phyloP scores from a whole-genome alignment of 345 rosid genomes.

The Gossypium raimondii region DNA sequence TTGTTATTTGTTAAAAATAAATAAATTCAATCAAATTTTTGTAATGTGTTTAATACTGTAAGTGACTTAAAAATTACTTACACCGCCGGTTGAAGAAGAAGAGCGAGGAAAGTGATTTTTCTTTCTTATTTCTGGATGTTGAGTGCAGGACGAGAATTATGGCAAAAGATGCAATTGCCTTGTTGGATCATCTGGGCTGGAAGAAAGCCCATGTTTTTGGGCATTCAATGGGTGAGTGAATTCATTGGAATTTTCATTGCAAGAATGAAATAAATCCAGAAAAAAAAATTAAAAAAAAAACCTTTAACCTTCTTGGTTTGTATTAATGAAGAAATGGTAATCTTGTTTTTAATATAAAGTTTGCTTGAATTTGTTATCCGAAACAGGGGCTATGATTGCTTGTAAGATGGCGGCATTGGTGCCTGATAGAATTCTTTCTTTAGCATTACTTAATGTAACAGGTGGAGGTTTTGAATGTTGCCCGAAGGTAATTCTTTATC shows the following conservation, averaged over 20 bases:
- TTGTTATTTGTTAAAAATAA: not conserved
- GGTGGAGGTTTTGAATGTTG: slow-evolving; percentile 96
- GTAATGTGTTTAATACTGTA: not conserved
- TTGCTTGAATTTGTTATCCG: slow-evolving; percentile 14
- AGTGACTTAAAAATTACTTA: not conserved
- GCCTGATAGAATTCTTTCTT: slow-evolving; percentile 72
- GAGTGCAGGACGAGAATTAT: slow-evolving; percentile 68
- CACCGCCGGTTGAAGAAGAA: no score
- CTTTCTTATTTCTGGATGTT: not conserved
- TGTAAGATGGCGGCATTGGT: slow-evolving; percentile 88
- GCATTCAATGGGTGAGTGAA: slow-evolving; percentile 83
- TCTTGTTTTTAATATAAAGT: not conserved
- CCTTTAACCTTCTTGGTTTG: not conserved
- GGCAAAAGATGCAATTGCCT: slow-evolving; percentile 81
- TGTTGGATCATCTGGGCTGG: slow-evolving; percentile 95
- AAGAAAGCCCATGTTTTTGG: slow-evolving; percentile 76
- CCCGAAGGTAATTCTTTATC: slow-evolving; percentile 65
- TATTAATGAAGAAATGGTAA: not conserved
- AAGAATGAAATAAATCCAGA: not conserved
- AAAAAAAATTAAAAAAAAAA: not conserved
- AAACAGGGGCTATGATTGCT: slow-evolving; percentile 92
- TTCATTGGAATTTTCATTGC: not conserved
- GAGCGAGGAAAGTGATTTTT: no score
- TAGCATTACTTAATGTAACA: slow-evolving; percentile 89
- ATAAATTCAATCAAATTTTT: not conserved